A percentile compares a stretch with the other conserved stretches of the same genome.
phyloP scores from a whole-genome alignment of 805 yeast genomes.

The Wickerhamiella vanderwaltii region DNA sequence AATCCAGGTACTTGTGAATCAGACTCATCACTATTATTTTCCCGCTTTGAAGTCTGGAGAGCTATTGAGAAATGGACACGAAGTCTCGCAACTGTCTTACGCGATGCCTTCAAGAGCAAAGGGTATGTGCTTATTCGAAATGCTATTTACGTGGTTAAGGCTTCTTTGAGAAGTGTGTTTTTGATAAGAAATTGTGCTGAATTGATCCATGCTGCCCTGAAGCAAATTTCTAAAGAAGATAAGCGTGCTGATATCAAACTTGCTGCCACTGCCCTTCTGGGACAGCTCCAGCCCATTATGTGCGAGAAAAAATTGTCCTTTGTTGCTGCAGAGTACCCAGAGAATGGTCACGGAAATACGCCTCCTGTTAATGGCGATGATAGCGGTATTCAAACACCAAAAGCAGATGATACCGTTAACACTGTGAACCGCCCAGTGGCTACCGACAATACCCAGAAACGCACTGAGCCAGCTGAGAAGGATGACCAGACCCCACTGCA shows the following conservation, averaged over 20 bases:
- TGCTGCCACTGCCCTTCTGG: conserved; percentile 39
- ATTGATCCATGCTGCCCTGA: conserved; percentile 30
- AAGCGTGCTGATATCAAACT: conserved; percentile 67
- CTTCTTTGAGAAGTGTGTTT: conserved; percentile 17
- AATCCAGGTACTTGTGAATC: conserved; percentile 6
- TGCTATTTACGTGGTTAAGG: conserved; percentile 64
- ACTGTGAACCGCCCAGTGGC: background rate
- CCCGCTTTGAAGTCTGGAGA: conserved; percentile 27
- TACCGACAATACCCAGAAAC: background rate
- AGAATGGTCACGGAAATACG: background rate
- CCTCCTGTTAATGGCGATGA: background rate
- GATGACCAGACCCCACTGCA: background rate
- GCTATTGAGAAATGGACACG: conserved; percentile 1
- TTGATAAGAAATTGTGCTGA: conserved; percentile 50
- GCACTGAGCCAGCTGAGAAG: background rate
- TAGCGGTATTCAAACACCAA: background rate
- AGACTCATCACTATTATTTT: conserved; percentile 15
- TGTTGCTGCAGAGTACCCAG: too few relatives aligned
- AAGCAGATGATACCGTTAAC: background rate
- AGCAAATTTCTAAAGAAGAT: conserved; percentile 40
- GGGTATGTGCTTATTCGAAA: conserved; percentile 74
- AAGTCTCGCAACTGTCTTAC: conserved; percentile 33
- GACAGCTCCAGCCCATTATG: conserved; percentile 13
- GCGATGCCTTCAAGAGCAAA: conserved; percentile 29
- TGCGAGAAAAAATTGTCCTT: background rate